These are phyloP conservation scores for Rhynchosporium graminicola DNA, from an alignment of 2,329 filamentous ascomycete species.

Conservation along the genomic window DNA sequence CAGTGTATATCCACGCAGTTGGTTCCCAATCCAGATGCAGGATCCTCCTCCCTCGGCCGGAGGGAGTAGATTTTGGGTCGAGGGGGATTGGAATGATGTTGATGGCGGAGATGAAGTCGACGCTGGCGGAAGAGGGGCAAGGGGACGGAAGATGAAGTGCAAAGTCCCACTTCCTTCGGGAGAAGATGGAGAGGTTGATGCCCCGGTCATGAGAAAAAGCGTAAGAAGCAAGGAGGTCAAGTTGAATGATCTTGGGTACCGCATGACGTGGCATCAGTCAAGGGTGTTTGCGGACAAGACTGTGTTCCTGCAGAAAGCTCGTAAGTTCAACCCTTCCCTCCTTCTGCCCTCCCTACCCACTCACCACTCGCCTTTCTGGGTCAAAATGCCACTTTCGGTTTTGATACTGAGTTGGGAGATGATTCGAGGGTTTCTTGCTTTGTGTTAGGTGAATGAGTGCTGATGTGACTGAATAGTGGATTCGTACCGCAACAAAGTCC, in stretches of 20 bases:
- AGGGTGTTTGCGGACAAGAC: conserved; percentile 84
- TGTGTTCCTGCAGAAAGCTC: conserved; percentile 85
- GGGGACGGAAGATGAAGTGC: conserved; percentile 50
- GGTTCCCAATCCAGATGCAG: conserved; percentile 92
- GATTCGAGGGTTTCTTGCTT: background rate
- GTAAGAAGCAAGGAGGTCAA: conserved; percentile 81
- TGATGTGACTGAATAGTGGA: conserved; percentile 63
- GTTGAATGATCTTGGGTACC: conserved; percentile 88
- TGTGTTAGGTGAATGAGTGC: background rate
- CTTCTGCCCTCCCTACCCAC: conserved; percentile 5
- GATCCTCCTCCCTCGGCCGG: conserved; percentile 75
- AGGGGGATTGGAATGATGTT: conserved; percentile 63
- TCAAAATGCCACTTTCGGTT: too few relatives aligned
- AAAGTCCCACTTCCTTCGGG: conserved; percentile 69
- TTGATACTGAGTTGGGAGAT: too few relatives aligned
- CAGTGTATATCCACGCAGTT: conserved; percentile 87
- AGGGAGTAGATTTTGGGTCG: conserved; percentile 72
- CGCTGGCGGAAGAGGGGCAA: conserved; percentile 9
- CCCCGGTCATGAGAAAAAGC: conserved; percentile 71
- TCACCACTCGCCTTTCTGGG: background rate
- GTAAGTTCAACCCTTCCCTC: conserved; percentile 58
- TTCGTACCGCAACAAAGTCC: conserved; percentile 90
- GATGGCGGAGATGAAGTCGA: conserved; percentile 42
- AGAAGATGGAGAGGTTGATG: conserved; percentile 69
- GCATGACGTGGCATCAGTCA: conserved; percentile 96